Evolutionary conservation across 768 basidiomycete genomes (phyloP).

Genomic region (Kwoniella sp.): DNA sequence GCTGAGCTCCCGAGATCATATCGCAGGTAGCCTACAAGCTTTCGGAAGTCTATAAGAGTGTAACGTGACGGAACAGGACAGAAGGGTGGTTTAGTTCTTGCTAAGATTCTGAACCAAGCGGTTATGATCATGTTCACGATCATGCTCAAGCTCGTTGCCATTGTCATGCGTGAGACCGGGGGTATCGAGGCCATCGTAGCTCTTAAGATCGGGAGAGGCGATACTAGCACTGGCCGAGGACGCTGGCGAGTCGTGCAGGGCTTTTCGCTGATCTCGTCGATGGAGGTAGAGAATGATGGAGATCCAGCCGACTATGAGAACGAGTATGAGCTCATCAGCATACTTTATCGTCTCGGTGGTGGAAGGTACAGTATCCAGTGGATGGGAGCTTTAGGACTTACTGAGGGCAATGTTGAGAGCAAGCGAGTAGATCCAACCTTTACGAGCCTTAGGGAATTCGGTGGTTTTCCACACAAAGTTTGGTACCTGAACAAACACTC

Average conservation of each 20-base stretch:
- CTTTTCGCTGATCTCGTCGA: slow-evolving; percentile 26
- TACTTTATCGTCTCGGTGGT: neutral
- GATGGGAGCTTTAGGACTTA: slow-evolving; percentile 21
- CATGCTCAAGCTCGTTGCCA: neutral
- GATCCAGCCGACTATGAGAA: slow-evolving; percentile 27
- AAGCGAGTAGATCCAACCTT: slow-evolving; percentile 39
- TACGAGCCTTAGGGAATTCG: slow-evolving; percentile 42
- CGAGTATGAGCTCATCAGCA: neutral
- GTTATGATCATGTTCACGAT: neutral
- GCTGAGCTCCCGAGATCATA: no score
- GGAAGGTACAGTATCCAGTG: neutral
- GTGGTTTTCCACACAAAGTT: slow-evolving; percentile 51
- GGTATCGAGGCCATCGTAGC: neutral
- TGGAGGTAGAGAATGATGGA: slow-evolving; percentile 31
- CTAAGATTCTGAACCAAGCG: neutral
- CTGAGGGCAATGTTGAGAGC: slow-evolving; percentile 35
- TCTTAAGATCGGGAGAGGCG: neutral
- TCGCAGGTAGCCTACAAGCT: no score
- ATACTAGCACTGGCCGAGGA: neutral
- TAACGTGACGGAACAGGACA: no score
- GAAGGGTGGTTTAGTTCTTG: neutral
- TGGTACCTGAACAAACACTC: slow-evolving; percentile 24
- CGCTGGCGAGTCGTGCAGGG: slow-evolving; percentile 8
- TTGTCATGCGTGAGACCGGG: neutral
- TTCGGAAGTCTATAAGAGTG: no score